Base-by-base conservation (phyloP, 2,329 filamentous ascomycete genomes). In the Alternaria triticimaculans region DNA sequence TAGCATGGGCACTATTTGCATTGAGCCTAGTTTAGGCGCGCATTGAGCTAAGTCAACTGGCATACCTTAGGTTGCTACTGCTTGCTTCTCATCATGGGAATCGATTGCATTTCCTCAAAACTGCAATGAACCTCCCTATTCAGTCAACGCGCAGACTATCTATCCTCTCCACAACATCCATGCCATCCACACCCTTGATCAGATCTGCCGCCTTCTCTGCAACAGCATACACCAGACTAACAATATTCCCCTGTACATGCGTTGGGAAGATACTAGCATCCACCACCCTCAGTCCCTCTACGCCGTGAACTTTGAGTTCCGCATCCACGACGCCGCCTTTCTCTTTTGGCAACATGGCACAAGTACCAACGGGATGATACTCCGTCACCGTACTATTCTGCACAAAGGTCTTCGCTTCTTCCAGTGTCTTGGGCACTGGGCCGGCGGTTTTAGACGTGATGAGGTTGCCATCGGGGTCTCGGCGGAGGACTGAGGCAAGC, bases 281-380 rank as follows among this genome's bases (percentile, higher is more conserved):
- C 12, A 71, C 67, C 6, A 77, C 65, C 11, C 71, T 67, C 25
- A 79, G 63, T 25, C 74, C 75, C 12, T 41, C 55, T 7, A 71
- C 73, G 2, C 77, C 77, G 50, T 79, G 72, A 10, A 80, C 76
- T 25, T 57, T 64, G 43, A 78, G 26, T 33, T 65, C 41, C 5
- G 63, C 56, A 50, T 78, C 75, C 11, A 80, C 76, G 5, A 79
- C 76, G 2, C 77, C 77, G 0, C 76, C 74, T 9, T 70, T 44
- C 11, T 76, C 72, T 33, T 66, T 63, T 2, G 66, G 55, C 71
- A 76, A 66, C 75, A 79, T 78, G 1, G 77, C 70, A 48, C 77
- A 79, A 8, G 78, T 80, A 1, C 80, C 75, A 6, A 74, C 61
- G 0, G 76, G 74, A 56, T 80, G 76, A 33, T 73, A 73, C 43